These are phyloP conservation scores for Brassica rapa DNA, from an alignment of 345 rosid genomes.

Conservation along the genomic window DNA sequence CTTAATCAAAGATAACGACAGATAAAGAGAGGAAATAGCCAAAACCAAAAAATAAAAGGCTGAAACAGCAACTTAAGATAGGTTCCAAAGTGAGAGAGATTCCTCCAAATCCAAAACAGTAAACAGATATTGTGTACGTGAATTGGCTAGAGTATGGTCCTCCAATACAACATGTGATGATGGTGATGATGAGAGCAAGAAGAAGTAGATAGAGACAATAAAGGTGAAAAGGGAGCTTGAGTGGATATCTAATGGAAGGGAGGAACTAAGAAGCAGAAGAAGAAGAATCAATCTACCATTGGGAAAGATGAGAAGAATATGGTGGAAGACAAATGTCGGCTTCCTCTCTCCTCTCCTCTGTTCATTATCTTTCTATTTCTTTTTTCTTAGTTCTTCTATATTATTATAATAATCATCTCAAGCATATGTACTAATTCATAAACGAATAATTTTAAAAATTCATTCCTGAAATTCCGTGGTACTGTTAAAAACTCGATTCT, in stretches of 20 bases:
- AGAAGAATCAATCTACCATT: conserved; percentile 43
- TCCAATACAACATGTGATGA: conserved; percentile 14
- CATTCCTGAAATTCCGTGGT: neutral
- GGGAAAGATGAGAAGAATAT: conserved; percentile 50
- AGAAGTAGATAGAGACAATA: neutral
- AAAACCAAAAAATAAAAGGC: neutral
- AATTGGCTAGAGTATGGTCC: neutral
- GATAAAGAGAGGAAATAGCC: neutral
- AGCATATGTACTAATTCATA: conserved; percentile 1
- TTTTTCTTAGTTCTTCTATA: neutral
- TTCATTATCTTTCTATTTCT: conserved; percentile 32
- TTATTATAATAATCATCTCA: neutral
- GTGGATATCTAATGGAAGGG: conserved; percentile 28
- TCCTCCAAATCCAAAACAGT: conserved; percentile 35
- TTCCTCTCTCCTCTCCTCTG: conserved; percentile 41
- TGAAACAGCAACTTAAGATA: neutral
- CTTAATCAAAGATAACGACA: conserved; percentile 35
- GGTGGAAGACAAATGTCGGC: conserved; percentile 59
- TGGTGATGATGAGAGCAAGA: neutral
- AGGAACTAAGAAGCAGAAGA: conserved; percentile 31
- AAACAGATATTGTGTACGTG: neutral
- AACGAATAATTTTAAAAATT: neutral
- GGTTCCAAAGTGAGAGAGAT: conserved; percentile 31
- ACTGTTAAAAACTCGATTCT: neutral
- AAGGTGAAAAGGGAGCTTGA: conserved; percentile 10